A percentile compares a stretch with the other conserved stretches of the same genome.
Evolutionary conservation across 2,329 filamentous ascomycete genomes (phyloP).

Genomic region (Colletotrichum viniferum): DNA sequence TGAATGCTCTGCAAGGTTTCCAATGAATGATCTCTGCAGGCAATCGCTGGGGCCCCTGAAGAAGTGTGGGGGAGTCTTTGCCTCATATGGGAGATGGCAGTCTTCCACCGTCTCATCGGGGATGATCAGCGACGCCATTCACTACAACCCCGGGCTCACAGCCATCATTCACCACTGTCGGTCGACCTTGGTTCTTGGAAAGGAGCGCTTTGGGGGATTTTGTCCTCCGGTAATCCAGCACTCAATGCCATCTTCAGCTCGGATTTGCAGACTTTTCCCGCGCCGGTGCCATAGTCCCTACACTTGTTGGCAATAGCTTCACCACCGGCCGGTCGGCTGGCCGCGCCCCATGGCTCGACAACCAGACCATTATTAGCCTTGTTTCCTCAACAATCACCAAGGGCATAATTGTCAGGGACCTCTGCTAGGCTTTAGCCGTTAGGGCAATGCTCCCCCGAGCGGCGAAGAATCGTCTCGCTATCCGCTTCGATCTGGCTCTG

Average conservation of each 20-base stretch:
- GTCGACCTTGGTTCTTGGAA: not conserved
- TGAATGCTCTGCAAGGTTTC: constrained; percentile 1
- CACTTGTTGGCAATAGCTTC: constrained; percentile 9
- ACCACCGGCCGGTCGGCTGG: not conserved
- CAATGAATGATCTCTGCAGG: constrained; percentile 16
- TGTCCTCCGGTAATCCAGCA: not conserved
- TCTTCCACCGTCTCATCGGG: constrained; percentile 1
- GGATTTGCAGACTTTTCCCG: not conserved
- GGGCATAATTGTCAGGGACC: not conserved
- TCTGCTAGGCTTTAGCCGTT: not conserved
- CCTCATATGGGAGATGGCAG: constrained; percentile 2
- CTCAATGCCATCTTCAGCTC: not conserved
- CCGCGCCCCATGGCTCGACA: not conserved
- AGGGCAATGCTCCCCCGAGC: not conserved
- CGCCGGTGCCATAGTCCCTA: not conserved
- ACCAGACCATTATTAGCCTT: not conserved
- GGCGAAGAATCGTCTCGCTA: not conserved
- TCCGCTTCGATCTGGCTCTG: constrained; percentile 14
- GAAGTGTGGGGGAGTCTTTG: constrained; percentile 9
- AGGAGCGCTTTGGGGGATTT: not conserved
- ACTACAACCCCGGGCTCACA: not conserved
- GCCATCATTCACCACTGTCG: not conserved
- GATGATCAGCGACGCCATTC: constrained; percentile 14
- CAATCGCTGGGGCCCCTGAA: constrained; percentile 8
- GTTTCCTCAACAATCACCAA: not conserved